Percentiles rank a stretch among this genome's conserved stretches.
Conservation (phyloP, 2,329 filamentous ascomycete species). For the Fusarium torulosum region DNA sequence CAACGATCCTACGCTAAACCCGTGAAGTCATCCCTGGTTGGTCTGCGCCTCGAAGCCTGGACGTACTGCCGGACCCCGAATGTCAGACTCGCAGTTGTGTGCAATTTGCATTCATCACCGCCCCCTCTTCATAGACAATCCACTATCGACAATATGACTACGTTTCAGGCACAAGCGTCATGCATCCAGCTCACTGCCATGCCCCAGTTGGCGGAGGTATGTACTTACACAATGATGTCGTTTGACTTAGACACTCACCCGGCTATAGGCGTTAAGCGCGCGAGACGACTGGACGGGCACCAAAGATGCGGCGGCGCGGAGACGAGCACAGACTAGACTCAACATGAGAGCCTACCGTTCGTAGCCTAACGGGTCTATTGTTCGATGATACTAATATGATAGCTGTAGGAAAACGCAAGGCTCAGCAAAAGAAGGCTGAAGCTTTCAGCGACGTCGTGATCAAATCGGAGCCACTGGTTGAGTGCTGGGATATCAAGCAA, state of each 20-base stretch:
- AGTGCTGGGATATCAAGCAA: slow-evolving; percentile 27
- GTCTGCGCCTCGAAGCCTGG: too few species aligned
- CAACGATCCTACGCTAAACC: background rate
- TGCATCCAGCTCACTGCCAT: slow-evolving; percentile 21
- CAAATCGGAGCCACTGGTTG: slow-evolving; percentile 5
- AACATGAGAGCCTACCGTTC: slow-evolving; percentile 58
- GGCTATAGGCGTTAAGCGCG: slow-evolving; percentile 51
- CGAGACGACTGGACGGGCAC: slow-evolving; percentile 62
- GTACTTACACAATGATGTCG: background rate
- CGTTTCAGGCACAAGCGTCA: background rate
- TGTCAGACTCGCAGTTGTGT: slow-evolving; percentile 38
- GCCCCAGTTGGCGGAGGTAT: slow-evolving; percentile 26
- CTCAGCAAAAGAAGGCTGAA: background rate
- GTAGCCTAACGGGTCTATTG: rapidly evolving
- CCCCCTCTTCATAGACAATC: background rate
- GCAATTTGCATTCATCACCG: slow-evolving; percentile 51
- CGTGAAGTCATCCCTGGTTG: too few species aligned
- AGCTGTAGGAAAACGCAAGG: slow-evolving; percentile 23
- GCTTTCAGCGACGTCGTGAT: background rate
- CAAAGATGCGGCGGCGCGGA: slow-evolving; percentile 56
- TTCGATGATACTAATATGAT: background rate
- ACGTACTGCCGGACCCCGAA: too few species aligned
- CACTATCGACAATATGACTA: background rate
- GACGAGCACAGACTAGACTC: slow-evolving; percentile 59
- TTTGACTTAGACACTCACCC: slow-evolving; percentile 10